Conservation (phyloP, 148 eudicot genomes). For the Fagopyrum homotropicum region DNA sequence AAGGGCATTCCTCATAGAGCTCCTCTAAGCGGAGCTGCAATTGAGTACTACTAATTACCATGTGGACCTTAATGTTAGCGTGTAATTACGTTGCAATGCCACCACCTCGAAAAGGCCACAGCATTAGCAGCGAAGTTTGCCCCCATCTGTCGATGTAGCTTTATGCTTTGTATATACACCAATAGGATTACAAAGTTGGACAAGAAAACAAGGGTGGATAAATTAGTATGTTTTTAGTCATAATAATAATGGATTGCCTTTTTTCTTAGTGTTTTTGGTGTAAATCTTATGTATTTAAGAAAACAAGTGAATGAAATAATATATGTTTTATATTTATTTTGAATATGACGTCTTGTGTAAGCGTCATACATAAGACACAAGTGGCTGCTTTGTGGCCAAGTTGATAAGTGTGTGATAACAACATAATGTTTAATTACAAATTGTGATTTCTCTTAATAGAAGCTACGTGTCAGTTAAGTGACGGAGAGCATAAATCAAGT, state of each 20-base stretch:
- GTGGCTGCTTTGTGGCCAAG: constrained; percentile 6
- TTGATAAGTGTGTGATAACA: not conserved
- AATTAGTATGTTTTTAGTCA: not conserved
- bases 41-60: constrained; percentile 9
- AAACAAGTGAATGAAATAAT: not conserved
- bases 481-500: constrained; percentile 3
- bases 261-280: not conserved
- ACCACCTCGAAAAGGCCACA: constrained; percentile 1
- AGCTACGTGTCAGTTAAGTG: not conserved
- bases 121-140: constrained; percentile 2
- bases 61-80: not conserved
- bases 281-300: not conserved
- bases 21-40: constrained; percentile 35
- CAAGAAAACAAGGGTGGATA: not conserved
- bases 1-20: constrained; percentile 99
- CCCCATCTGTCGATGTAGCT: constrained; percentile 7
- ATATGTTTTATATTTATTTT: not conserved
- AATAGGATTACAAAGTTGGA: constrained; percentile 2
- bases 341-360: not conserved
- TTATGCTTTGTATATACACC: constrained; percentile 5
- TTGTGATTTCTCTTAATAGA: not conserved
- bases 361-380: not conserved
- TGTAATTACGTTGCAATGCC: constrained; percentile 10
- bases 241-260: not conserved
- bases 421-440: not conserved